phyloP scores from a whole-genome alignment of 1,284 basidiomycete genomes.

The Rhodotorula sp. region DNA sequence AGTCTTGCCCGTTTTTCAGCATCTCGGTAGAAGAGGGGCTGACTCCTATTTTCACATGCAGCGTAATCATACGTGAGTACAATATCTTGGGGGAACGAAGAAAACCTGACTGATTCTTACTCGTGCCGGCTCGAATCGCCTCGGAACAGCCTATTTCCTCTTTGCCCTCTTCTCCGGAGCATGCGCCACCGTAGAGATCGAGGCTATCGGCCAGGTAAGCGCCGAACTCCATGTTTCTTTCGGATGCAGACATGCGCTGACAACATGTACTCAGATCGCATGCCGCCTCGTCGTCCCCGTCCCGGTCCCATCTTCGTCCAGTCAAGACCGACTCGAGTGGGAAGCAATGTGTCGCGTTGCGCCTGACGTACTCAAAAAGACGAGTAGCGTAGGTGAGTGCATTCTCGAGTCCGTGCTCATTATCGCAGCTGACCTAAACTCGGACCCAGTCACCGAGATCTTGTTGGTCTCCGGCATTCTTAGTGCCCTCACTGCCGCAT shows the following conservation, averaged over 20 bases:
- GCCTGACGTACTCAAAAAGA: conserved; percentile 9
- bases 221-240: too few species aligned
- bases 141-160: conserved; percentile 10
- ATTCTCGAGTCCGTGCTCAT: too few species aligned
- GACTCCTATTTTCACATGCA: too few species aligned
- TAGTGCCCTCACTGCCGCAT: conserved; percentile 17
- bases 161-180: conserved; percentile 15
- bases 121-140: too few species aligned
- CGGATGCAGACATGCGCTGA: too few species aligned
- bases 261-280: not conserved
- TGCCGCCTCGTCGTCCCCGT: conserved; percentile 3
- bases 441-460: conserved; percentile 16
- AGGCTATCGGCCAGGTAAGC: conserved; percentile 12
- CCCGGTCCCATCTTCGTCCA: not conserved
- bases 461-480: conserved; percentile 16
- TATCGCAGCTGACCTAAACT: not conserved
- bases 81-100: too few species aligned
- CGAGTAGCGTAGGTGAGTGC: conserved; percentile 14
- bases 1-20: not conserved
- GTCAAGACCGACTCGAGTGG: conserved; percentile 9
- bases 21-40: too few species aligned
- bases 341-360: conserved; percentile 7
- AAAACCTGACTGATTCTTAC: too few species aligned
- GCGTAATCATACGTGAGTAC: not conserved
- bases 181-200: conserved; percentile 9